Evolutionary conservation across 176 grass and related monocot species (phyloP), one percentile per base, ranked within the genome.

Genomic region (Carex pumila): DNA sequence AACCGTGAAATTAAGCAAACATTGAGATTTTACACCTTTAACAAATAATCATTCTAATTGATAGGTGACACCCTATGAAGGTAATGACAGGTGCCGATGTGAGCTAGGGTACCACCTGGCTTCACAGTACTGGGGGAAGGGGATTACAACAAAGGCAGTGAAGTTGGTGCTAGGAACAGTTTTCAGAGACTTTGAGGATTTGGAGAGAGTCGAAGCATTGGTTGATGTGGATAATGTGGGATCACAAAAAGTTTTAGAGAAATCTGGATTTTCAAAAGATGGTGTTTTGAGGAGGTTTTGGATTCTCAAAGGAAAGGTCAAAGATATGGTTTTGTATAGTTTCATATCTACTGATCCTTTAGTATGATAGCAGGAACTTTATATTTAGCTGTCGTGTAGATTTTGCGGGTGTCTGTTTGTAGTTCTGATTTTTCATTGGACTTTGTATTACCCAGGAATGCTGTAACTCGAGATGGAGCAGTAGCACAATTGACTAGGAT

Each of bases 211-310:
- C 17, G 90, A 94, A 84, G 90, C 90, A 76, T 68, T 92, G 15
- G 94, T 97, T 47, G 90, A 92, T 54, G 88, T 91, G 17, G 45
- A 57, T 4, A 91, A 97, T 83, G 80, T 15, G 41, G 92, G 83
- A 22, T 94, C 92, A 22, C 94, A 97, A 84, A 91, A 87, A 65
- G 92, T 97, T 79, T 84, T 97, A 67, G 85, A 92, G 94, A 97
- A 97, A 85, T 87, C 78, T 73, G 94, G 94, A 52, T 97, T 97
- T 81, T 49, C n/a, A 41, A 75, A 89, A 65, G 92, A 97, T 58
- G 90, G 90, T 53, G 87, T 97, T 71, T 79, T 97, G 18, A 87
- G 90, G n/a, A 88, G 61, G 75, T 88, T 87, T 41, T 6, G 13
- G 82, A 34, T 86, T 58, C 1, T 57, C 34, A 92, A 90, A 79